Evolutionary conservation across 108 stramenopile genomes (phyloP), one percentile per base, ranked within the genome.

Genomic region (Nannochloropsis granulata): DNA sequence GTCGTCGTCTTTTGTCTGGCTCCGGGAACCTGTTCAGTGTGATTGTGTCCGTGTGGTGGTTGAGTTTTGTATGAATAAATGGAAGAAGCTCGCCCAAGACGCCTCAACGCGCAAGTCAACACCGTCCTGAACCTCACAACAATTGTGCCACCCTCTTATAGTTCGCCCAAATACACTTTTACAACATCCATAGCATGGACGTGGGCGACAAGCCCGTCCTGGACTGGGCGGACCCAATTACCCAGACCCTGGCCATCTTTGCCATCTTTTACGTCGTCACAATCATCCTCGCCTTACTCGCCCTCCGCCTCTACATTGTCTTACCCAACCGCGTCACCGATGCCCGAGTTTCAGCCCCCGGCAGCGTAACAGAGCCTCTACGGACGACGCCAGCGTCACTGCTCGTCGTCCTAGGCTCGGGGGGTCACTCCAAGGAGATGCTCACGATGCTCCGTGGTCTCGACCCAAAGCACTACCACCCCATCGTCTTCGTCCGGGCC

Each of bases 371-470:
- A 25, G 24, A 78, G 83, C 26, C 71, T 13, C 16, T 78, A 19
- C 56, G 78, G 83, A 43, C 7, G 0, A 71, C 11, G n/a, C 90
- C 92, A 21, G 84, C 92, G 25, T 90, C 90, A 44, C 93, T 93
- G 12, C 78, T 95, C 79, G 91, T 94, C 0, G 92, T 95, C 23
- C 79, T 95, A 78, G 95, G 95, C 13, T 94, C 93, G 13, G 95
- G 95, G 24, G 95, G 95, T 19, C 95, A 96, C 82, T 94, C 94
- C 24, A 94, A 93, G 43, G 95, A 96, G 91, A 94, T 96, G 94
- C 84, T 94, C 24, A 89, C 89, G 43, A 79, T 96, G 86, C 44
- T 94, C 0, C 56, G 91, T 79, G 44, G 88, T 24, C 79, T 96
- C 23, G 85, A 94, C 90, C 25, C 84, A 24, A 44, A 87, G 12